Base-by-base conservation (phyloP, 805 yeast species). In the Limtongia smithiae region DNA sequence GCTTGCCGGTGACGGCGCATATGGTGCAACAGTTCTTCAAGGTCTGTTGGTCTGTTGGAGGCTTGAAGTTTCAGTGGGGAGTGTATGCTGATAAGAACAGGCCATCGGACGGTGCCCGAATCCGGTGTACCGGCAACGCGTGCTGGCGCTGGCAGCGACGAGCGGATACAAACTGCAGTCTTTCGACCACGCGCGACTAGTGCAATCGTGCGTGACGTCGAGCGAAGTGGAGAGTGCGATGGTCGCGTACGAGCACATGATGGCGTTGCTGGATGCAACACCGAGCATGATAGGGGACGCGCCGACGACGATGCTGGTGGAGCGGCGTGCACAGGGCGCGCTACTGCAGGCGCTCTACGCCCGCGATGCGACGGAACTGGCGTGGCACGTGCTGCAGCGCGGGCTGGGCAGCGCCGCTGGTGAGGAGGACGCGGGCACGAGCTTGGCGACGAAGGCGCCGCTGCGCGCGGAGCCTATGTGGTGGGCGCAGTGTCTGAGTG, bases 191-290 rank as follows among this genome's bases (percentile, higher is more conserved):
- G 27, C 22, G 40, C 40, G 41, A 6, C 41, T 43, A 14, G 24
- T 43, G 15, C 34, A 28, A 25, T 35, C 36, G 30, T 43, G 36
- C 27, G 24, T 43, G 3, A 6, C 14, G 28, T n/a, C 25, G 35
- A 30, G 21, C 35, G 46, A 43, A 27, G n/a, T 43, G 3, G 46
- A 43, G 30, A n/a, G 12, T 4, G 46, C 46, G 14, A 3, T 43
- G 14, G 31, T 15, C n/a, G 33, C 46, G 11, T 35, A 35, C 14
- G 41, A 11, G 20, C 12, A 4, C n/a, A 27, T 38, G 14, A 22
- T 22, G 18, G 17, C 34, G 3, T 17, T 21, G 28, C 18, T 20
- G n/a, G n/a, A n/a, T n/a, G n/a, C n/a, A n/a, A n/a, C n/a, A n/a
- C 17, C 25, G 8, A 21, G 38, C 14, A 25, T 17, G 15, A 17